Evolutionary conservation across 805 yeast species (phyloP).

Genomic region (Metschnikowia orientalis): DNA sequence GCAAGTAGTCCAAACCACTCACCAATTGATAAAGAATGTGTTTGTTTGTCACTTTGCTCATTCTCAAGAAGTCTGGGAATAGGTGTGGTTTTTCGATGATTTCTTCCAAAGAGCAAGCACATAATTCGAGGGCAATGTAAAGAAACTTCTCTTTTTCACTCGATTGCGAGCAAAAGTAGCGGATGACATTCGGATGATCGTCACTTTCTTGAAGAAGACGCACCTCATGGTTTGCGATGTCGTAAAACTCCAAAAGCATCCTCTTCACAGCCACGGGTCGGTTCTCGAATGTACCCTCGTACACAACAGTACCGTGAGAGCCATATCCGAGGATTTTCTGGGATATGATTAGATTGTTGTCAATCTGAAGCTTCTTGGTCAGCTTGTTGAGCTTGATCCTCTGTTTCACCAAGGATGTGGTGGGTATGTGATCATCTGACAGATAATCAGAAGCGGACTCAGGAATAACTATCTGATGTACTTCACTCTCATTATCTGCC

Average conservation of each 20-base stretch:
- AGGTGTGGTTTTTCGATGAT: slow-evolving; percentile 47
- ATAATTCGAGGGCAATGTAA: slow-evolving; percentile 89
- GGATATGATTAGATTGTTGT: slow-evolving; percentile 57
- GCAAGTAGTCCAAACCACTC: slow-evolving; percentile 80
- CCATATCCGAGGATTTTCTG: slow-evolving; percentile 88
- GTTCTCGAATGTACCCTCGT: slow-evolving; percentile 81
- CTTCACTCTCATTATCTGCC: slow-evolving; percentile 31
- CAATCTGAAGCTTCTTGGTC: slow-evolving; percentile 34
- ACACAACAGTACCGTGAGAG: slow-evolving; percentile 94
- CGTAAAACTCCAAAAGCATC: slow-evolving; percentile 89
- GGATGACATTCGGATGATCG: slow-evolving; percentile 90
- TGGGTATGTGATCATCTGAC: slow-evolving; percentile 13
- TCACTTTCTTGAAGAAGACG: slow-evolving; percentile 86
- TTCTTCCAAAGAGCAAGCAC: slow-evolving; percentile 86
- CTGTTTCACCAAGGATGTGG: slow-evolving; percentile 28
- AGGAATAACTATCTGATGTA: slow-evolving; percentile 1
- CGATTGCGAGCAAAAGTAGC: slow-evolving; percentile 91
- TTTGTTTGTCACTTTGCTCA: slow-evolving; percentile 26
- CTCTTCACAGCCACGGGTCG: slow-evolving; percentile 95
- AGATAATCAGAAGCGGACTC: slow-evolving; percentile 5
- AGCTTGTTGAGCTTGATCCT: slow-evolving; percentile 11
- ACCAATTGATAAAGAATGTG: slow-evolving; percentile 70
- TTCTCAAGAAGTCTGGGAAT: slow-evolving; percentile 34
- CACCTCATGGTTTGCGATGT: slow-evolving; percentile 90
- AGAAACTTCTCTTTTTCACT: slow-evolving; percentile 68